Base-by-base conservation (phyloP, 768 basidiomycete species). In the Goffeauzyma gilvescens region DNA sequence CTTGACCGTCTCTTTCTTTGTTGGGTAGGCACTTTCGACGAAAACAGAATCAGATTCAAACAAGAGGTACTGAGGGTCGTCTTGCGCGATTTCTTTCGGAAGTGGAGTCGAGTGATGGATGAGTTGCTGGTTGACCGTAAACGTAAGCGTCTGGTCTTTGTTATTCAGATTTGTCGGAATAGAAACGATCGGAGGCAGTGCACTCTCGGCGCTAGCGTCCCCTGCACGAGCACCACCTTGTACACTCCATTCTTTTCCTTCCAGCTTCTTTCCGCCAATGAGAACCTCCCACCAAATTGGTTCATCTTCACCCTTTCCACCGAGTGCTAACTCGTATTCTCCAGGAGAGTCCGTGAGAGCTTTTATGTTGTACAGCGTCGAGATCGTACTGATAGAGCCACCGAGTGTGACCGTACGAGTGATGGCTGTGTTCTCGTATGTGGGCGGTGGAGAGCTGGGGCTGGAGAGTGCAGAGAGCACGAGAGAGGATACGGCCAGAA, bases 351-450 rank as follows among this genome's bases (percentile, higher is more conserved):
- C 67, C 50, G 74, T 70, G 32, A 79, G 71, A 27, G 81, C 74
- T 58, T 75, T 81, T 59, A 85, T 74, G 15, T 80, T 76, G 65
- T 79, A 93, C 36, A 84, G 81, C 34, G 87, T 90, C 41, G 76
- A 81, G 69, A 87, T 75, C 67, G 80, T 78, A 43, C 85, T 79
- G 18, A 84, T 71, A 15, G 87, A 72, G 39, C 89, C 89, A 26
- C 80, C 85, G 18, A 93, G 79, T 54, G 93, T 89, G 46, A 86
- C 70, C 5, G 81, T 77, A 55, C 85, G 79, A 24, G 87, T 81
- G 48, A 96, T 72, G 49, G 79, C 82, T 17, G 80, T 83, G 45
- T 65, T 65, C 45, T 56, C 36, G 46, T 49, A 65, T 37, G 52
- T 50, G n/a, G 49, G 46, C 7, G 57, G 44, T 54, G 30, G 12